These are phyloP conservation scores for Eutypa lata DNA, from an alignment of 2,329 filamentous ascomycete genomes.

Conservation along the genomic window DNA sequence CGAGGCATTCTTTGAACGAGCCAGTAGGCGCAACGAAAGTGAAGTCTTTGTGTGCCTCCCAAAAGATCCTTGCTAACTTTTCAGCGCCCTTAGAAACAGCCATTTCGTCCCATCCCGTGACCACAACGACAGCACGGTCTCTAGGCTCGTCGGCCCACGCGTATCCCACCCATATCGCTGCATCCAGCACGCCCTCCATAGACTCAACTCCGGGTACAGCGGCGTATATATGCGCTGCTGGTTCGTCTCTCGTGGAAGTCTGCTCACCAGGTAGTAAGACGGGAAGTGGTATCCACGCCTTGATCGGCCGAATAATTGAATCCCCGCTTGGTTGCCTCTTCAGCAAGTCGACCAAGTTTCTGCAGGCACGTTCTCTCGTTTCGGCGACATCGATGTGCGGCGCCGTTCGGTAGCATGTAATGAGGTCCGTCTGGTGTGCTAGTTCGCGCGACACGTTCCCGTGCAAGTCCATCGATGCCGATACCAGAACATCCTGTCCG, in stretches of 20 bases:
- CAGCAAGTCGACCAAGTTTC: constrained; percentile 42
- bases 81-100: constrained; percentile 38
- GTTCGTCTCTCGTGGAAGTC: constrained; percentile 51
- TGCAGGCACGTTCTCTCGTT: constrained; percentile 49
- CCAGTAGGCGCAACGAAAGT: constrained; percentile 51
- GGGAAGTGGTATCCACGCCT: constrained; percentile 51
- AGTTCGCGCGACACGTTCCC: constrained; percentile 50
- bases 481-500: constrained; percentile 44
- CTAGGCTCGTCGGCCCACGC: constrained; percentile 54
- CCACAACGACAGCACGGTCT: constrained; percentile 47
- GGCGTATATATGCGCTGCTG: constrained; percentile 48
- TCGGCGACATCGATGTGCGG: constrained; percentile 49
- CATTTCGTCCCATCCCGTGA: constrained; percentile 46
- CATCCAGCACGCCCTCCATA: constrained; percentile 42
- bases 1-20: constrained; percentile 43
- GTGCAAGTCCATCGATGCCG: constrained; percentile 54
- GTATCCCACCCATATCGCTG: constrained; percentile 54
- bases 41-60: constrained; percentile 44
- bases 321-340: constrained; percentile 13
- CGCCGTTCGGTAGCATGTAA: constrained; percentile 52
- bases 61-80: constrained; percentile 43
- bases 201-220: constrained; percentile 42
- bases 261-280: constrained; percentile 52
- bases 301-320: constrained; percentile 35
- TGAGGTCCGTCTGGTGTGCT: constrained; percentile 46